Evolutionary conservation across 495 filamentous ascomycete genomes (phyloP).

Genomic region (Trichoderma erinaceum): DNA sequence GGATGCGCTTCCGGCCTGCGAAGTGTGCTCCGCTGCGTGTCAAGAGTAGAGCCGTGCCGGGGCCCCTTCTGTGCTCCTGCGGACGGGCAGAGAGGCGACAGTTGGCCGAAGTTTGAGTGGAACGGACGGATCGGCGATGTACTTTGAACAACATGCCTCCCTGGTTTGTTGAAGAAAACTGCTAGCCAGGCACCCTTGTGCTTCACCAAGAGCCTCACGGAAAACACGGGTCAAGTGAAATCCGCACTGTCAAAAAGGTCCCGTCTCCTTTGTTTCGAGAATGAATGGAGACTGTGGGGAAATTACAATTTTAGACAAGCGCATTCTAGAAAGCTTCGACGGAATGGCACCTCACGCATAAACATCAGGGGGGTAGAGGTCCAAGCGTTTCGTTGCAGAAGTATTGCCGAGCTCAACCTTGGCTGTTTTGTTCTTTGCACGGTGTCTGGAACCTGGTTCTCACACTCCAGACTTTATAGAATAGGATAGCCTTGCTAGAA

Average conservation of each 20-base stretch:
- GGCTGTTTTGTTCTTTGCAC: neutral
- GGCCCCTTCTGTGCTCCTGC: neutral
- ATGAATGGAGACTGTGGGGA: slow-evolving; percentile 4
- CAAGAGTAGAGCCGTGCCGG: slow-evolving; percentile 8
- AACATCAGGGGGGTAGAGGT: neutral
- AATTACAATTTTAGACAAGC: neutral
- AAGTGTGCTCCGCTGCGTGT: slow-evolving; percentile 12
- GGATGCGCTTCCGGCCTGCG: neutral
- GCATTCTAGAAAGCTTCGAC: slow-evolving; percentile 12
- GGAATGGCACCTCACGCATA: neutral
- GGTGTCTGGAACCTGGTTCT: neutral
- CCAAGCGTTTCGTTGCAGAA: neutral
- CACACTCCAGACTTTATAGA: neutral
- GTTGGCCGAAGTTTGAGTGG: slow-evolving; percentile 13
- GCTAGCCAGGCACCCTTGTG: neutral
- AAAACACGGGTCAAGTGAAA: neutral
- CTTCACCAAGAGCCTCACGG: slow-evolving; percentile 7
- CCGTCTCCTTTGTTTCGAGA: neutral
- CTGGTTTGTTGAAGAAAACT: neutral
- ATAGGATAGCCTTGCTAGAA: neutral
- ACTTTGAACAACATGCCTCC: neutral
- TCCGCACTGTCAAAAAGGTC: slow-evolving; percentile 3
- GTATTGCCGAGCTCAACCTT: neutral
- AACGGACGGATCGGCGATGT: slow-evolving; percentile 10
- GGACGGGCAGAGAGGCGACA: slow-evolving; percentile 4